Conservation (phyloP, 1,284 basidiomycete species). For the Ganoderma resinaceum region DNA sequence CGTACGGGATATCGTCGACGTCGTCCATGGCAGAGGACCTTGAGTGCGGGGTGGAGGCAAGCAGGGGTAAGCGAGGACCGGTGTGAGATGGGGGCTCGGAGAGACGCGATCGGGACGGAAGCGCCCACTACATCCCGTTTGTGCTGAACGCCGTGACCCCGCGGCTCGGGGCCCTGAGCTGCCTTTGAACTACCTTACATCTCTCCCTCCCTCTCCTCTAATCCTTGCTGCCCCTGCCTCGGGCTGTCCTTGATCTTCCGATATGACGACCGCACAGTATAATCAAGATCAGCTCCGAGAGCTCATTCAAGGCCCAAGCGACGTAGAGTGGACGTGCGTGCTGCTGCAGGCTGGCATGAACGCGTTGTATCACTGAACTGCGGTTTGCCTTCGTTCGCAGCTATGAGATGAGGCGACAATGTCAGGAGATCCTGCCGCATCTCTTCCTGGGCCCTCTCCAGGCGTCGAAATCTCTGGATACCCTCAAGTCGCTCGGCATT, state of each 20-base stretch:
- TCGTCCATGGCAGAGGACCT: constrained; percentile 26
- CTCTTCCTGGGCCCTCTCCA: constrained; percentile 90
- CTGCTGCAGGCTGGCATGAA: constrained; percentile 9
- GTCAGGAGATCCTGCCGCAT: constrained; percentile 89
- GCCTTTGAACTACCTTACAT: constrained; percentile 12
- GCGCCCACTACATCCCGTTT: background rate
- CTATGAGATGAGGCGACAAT: constrained; percentile 95
- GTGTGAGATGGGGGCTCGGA: background rate
- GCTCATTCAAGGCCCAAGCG: constrained; percentile 76
- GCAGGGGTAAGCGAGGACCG: background rate
- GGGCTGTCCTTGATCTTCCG: background rate
- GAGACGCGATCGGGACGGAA: constrained; percentile 4
- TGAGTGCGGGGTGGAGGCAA: background rate
- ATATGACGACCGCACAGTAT: constrained; percentile 18
- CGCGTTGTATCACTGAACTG: constrained; percentile 4
- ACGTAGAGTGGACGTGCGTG: constrained; percentile 79
- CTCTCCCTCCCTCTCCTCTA: constrained; percentile 12
- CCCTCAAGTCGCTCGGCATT: constrained; percentile 69
- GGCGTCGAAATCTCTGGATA: constrained; percentile 80
- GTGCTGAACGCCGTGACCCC: background rate
- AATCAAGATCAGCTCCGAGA: constrained; percentile 62
- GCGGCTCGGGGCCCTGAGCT: background rate
- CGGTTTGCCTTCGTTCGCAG: constrained; percentile 48
- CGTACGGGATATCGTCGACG: constrained; percentile 40
- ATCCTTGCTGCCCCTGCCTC: background rate